Evolutionary conservation across 768 basidiomycete genomes (phyloP).

Genomic region (Saitozyma sp.): DNA sequence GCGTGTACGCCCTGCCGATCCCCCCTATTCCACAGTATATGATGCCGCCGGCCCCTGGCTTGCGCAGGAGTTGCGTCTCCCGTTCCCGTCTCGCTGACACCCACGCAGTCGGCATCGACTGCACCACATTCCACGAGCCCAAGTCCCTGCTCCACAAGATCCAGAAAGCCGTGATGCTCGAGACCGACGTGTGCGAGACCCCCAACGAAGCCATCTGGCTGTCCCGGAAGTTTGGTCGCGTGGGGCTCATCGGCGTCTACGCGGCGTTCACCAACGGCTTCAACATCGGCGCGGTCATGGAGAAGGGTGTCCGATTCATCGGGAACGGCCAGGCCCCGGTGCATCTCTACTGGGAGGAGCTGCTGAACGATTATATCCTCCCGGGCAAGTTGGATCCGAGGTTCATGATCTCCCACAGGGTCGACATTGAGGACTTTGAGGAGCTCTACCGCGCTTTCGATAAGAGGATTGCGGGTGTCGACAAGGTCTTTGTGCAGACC

Average conservation of each 20-base stretch:
- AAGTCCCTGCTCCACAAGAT: slow-evolving; percentile 67
- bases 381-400: slow-evolving; percentile 67
- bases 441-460: slow-evolving; percentile 68
- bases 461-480: slow-evolving; percentile 60
- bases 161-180: slow-evolving; percentile 69
- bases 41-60: background rate
- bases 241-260: slow-evolving; percentile 70
- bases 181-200: slow-evolving; percentile 72
- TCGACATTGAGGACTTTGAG: slow-evolving; percentile 62
- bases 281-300: slow-evolving; percentile 69
- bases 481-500: slow-evolving; percentile 76
- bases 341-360: slow-evolving; percentile 71
- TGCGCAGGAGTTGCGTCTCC: background rate
- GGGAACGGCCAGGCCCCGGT: slow-evolving; percentile 76
- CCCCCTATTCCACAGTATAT: background rate
- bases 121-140: slow-evolving; percentile 67
- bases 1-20: slow-evolving; percentile 16
- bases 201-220: slow-evolving; percentile 60
- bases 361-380: slow-evolving; percentile 64
- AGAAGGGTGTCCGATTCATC: slow-evolving; percentile 70
- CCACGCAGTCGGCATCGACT: slow-evolving; percentile 42
- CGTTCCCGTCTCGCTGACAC: background rate
- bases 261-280: slow-evolving; percentile 64
- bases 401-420: slow-evolving; percentile 54
- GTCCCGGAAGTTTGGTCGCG: slow-evolving; percentile 56